Percentiles rank a stretch among this genome's conserved stretches.
Conservation (phyloP, 495 filamentous ascomycete species). For the Annulohypoxylon stygium region DNA sequence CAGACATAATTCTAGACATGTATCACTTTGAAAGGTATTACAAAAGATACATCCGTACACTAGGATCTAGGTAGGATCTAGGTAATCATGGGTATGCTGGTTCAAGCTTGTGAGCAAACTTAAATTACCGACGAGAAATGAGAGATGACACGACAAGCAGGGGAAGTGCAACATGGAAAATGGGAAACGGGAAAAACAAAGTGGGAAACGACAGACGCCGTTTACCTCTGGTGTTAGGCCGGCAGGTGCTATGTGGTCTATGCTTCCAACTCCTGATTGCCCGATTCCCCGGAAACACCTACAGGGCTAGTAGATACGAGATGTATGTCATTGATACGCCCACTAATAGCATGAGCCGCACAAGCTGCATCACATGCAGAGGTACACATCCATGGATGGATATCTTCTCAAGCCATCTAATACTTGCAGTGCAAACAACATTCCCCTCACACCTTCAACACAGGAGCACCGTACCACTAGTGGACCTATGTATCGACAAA, state of each 20-base stretch:
- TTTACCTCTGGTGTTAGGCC: not conserved
- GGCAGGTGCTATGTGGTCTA: not conserved
- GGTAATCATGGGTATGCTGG: not conserved
- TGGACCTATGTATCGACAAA: too few species aligned
- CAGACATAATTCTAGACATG: constrained; percentile 23
- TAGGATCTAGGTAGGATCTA: too few species aligned
- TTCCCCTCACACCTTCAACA: too few species aligned
- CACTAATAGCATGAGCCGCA: too few species aligned
- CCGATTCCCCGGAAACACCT: not conserved
- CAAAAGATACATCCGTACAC: too few species aligned
- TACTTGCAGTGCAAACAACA: too few species aligned
- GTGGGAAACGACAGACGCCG: not conserved
- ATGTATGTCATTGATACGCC: too few species aligned
- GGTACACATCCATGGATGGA: too few species aligned
- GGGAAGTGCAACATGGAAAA: not conserved
- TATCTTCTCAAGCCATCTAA: too few species aligned
- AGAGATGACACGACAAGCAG: not conserved
- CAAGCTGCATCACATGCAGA: not conserved
- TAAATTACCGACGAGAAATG: not conserved
- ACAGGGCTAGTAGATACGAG: too few species aligned
- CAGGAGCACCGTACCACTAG: too few species aligned
- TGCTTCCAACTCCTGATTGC: not conserved
- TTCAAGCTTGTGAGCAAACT: not conserved
- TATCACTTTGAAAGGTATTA: too few species aligned
- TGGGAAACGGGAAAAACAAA: not conserved